Percentiles rank a stretch among this genome's conserved stretches.
phyloP scores from a whole-genome alignment of 495 filamentous ascomycete genomes.

The Aspergillus haitiensis region DNA sequence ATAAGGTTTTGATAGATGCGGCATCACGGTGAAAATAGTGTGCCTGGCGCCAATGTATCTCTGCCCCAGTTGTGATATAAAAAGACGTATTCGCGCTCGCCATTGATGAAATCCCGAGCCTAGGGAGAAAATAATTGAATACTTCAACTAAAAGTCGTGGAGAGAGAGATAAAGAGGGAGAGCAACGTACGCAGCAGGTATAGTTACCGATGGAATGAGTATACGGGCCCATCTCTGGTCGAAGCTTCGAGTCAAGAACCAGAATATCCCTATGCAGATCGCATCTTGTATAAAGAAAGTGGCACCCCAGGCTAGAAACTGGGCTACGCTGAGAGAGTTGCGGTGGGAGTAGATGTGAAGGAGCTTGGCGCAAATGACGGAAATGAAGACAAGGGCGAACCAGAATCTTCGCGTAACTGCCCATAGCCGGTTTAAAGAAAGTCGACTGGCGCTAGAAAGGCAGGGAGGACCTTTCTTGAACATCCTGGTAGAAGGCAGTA shows the following conservation, averaged over 20 bases:
- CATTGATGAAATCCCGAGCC: conserved; percentile 27
- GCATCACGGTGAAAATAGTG: conserved; percentile 30
- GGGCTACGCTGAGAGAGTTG: conserved; percentile 21
- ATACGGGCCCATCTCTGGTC: neutral
- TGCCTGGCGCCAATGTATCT: conserved; percentile 38
- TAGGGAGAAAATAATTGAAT: conserved; percentile 2
- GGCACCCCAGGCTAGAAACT: conserved; percentile 29
- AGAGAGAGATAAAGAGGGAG: neutral
- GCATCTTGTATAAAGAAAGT: conserved; percentile 34
- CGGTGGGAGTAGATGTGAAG: conserved; percentile 32
- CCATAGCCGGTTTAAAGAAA: conserved; percentile 9
- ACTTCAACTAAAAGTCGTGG: neutral
- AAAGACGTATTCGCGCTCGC: conserved; percentile 35
- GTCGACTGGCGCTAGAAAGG: neutral
- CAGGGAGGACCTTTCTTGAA: neutral
- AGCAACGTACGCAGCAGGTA: neutral
- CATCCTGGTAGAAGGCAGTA: neutral
- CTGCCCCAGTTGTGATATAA: conserved; percentile 31
- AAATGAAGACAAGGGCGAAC: conserved; percentile 26
- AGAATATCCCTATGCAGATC: neutral
- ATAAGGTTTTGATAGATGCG: conserved; percentile 28
- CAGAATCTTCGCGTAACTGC: conserved; percentile 20
- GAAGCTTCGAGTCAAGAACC: neutral
- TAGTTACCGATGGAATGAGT: neutral
- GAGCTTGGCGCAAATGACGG: conserved; percentile 29